Base-by-base conservation (phyloP, 2,329 filamentous ascomycete species). In the Fusarium sp. region DNA sequence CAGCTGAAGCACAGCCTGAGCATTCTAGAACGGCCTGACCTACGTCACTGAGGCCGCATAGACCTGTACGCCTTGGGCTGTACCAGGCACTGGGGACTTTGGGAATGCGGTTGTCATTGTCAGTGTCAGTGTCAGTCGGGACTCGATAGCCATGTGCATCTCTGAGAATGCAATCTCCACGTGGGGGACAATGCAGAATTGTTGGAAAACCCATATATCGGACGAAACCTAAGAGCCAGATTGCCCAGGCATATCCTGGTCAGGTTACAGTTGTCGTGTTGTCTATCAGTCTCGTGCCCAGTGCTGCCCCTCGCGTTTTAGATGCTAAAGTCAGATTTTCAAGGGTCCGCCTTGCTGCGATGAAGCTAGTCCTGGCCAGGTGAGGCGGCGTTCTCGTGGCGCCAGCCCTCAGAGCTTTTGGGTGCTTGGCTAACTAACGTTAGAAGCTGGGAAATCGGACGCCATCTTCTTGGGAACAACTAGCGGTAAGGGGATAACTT, bases 21-120 rank as follows among this genome's bases (percentile, higher is more conserved):
- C 61, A n/a, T 61, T 74, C 73, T 75, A 75, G 73, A 75, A 75
- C 73, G 71, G 70, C 61, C 73, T 32, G 65, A 54, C 49, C 24
- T 70, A 74, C 73, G 73, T 75, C 73, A 75, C 60, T 68, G 63
- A 74, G 54, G 71, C 40, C 47, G 54, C 61, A 61, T 41, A 57
- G 64, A n/a, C 61, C 55, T 56, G 37, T 34, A 12, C 24, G 49
- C 49, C 49, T 42, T 42, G 49, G 49, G 27, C 55, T 22, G 47
- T 44, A 44, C 53, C 67, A 44, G 61, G 48, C 44, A 52, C 18
- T 18, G 40, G 54, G 40, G 48, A 51, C 48, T 54, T 63, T 58
- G 34, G 66, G 42, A 61, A 53, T 41, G 45, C 27, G 46, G 24
- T 18, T 59, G 58, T 55, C 41, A 63, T 24, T 29, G 27, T 29